Base-by-base conservation (phyloP, 2,329 filamentous ascomycete species). In the Pseudogymnoascus sp. region DNA sequence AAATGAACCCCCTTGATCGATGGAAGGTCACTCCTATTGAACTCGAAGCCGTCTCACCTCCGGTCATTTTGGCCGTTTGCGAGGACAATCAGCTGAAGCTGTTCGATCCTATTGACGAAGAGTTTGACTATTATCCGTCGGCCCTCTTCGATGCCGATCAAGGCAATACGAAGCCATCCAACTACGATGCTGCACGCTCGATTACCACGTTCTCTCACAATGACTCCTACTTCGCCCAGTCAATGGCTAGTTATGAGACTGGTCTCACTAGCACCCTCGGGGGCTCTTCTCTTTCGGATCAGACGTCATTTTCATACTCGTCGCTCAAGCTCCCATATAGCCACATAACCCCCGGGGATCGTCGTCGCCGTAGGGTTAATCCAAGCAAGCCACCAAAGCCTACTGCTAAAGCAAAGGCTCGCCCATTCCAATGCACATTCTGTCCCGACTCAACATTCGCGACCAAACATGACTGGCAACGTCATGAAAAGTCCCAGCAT, bases 401-500 rank as follows among this genome's bases (percentile, higher is more conserved):
- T 69, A 73, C 60, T 70, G 69, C 59, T 17, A 59, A 59, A 17
- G 24, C 33, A 26, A 60, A 62, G 37, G 71, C 71, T 60, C 78
- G 81, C 35, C 78, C 80, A 29, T 84, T 79, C 65, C 80, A 84
- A 67, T 84, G 81, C 68, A 84, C 81, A 1, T 84, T 84, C 70
- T 84, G 81, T 65, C 78, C 78, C 11, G 81, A 83, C 64, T 78
- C 78, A 0, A 39, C 36, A 60, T 84, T 83, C 67, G 75, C 78
- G 58, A 78, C 79, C 17, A 84, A 84, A 63, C 83, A 83, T 69
- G 81, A 84, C 69, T 84, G 81, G 81, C 79, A 81, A 57, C 75
- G 81, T 15, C 81, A 84, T 66, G 81, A 84, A 66, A 84, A 83
- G 67, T 82, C 81, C 3, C 71, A 83, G 44, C 81, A 84, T 69